phyloP scores from a whole-genome alignment of 805 yeast genomes.

The Yarrowia divulgata region DNA sequence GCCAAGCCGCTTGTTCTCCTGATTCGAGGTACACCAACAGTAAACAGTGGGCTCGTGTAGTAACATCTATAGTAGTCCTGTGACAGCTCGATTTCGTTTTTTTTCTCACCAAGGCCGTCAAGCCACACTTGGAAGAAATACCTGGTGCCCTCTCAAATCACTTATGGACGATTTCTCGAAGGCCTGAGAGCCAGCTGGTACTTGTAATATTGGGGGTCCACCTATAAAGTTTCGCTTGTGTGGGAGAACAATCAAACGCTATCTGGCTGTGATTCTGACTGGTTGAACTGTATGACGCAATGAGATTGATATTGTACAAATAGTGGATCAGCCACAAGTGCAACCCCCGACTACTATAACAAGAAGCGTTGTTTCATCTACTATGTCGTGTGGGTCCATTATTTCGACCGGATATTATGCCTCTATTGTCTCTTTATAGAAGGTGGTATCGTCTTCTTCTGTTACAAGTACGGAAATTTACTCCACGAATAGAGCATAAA shows the following conservation, averaged over 20 bases:
- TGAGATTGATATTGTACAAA: no score
- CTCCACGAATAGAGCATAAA: background rate
- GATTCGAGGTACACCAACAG: background rate
- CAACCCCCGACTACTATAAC: no score
- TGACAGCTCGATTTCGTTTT: no score
- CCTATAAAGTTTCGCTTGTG: constrained; percentile 1
- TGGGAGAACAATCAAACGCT: constrained; percentile 24
- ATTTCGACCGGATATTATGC: background rate
- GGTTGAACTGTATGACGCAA: background rate
- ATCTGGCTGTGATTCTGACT: background rate
- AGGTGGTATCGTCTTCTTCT: background rate
- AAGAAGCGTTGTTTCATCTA: background rate
- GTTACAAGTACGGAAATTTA: background rate
- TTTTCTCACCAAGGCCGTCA: no score
- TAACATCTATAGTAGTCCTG: no score
- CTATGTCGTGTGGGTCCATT: no score
- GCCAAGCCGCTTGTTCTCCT: constrained; percentile 1
- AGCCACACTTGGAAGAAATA: no score
- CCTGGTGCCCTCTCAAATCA: no score
- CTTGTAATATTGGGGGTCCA: no score
- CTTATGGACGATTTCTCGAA: no score
- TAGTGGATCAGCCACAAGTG: background rate
- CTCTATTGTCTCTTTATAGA: background rate
- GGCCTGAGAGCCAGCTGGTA: no score
- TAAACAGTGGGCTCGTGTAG: background rate